phyloP scores from a whole-genome alignment of 192 early-diverging fungal genomes.

The Lunasporangiospora selenospora region DNA sequence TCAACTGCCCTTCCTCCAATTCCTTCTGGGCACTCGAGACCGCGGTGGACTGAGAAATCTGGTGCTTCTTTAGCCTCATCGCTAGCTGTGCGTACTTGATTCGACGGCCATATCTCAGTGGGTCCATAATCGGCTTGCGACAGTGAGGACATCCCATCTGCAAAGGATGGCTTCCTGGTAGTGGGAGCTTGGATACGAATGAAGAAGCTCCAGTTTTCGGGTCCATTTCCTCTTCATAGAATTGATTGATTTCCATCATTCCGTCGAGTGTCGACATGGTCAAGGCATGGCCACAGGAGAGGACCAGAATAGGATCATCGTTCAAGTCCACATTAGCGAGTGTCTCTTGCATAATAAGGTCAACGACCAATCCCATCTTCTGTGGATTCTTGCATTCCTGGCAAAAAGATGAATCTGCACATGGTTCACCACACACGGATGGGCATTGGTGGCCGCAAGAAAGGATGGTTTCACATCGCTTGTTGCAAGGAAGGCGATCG shows the following conservation, averaged over 20 bases:
- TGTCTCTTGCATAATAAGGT: slow-evolving; percentile 30
- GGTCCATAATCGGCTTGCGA: slow-evolving; percentile 48
- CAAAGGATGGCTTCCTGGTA: slow-evolving; percentile 10
- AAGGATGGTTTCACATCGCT: slow-evolving; percentile 51
- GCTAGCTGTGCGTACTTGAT: slow-evolving; percentile 40
- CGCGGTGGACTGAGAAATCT: neutral
- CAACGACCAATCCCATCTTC: slow-evolving; percentile 26
- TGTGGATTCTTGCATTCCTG: slow-evolving; percentile 32
- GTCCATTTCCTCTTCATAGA: slow-evolving; percentile 32
- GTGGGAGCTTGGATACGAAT: slow-evolving; percentile 14
- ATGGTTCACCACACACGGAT: slow-evolving; percentile 56
- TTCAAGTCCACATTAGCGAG: slow-evolving; percentile 52
- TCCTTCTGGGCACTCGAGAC: too few species aligned
- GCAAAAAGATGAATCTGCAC: slow-evolving; percentile 35
- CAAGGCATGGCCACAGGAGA: slow-evolving; percentile 59
- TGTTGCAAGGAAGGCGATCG: slow-evolving; percentile 61
- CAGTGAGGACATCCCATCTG: slow-evolving; percentile 49
- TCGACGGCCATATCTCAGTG: slow-evolving; percentile 45
- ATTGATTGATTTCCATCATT: slow-evolving; percentile 47
- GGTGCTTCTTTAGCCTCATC: slow-evolving; percentile 26
- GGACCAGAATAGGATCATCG: slow-evolving; percentile 52
- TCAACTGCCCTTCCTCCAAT: too few species aligned
- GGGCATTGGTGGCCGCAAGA: slow-evolving; percentile 58
- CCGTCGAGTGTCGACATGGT: slow-evolving; percentile 61
- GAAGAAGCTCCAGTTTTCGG: neutral